Evolutionary conservation across 2,329 filamentous ascomycete species (phyloP).

Genomic region (Aureobasidium sp.): DNA sequence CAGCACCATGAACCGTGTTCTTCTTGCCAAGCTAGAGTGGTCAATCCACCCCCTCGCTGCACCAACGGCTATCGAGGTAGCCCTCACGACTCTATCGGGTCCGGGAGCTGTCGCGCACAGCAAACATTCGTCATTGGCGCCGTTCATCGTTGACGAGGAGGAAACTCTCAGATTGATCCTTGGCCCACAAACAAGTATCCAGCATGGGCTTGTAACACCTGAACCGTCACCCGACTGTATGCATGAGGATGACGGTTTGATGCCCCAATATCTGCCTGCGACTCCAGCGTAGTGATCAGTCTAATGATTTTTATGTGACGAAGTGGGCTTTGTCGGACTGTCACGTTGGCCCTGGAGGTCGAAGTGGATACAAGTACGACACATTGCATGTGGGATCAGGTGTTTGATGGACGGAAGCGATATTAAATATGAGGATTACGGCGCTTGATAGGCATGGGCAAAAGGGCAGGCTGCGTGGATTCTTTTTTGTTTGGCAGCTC

Average conservation of each 20-base stretch:
- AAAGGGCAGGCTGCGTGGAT: background rate
- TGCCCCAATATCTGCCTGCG: background rate
- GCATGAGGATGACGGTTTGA: background rate
- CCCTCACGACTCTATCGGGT: background rate
- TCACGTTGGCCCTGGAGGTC: background rate
- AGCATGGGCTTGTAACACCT: constrained; percentile 10
- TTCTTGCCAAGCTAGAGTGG: constrained; percentile 22
- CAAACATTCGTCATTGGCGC: background rate
- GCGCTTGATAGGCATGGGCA: background rate
- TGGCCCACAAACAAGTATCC: background rate
- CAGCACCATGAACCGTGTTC: constrained; percentile 15
- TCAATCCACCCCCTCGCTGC: constrained; percentile 18
- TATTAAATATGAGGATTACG: background rate
- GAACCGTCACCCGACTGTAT: constrained; percentile 1
- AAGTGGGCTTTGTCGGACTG: background rate
- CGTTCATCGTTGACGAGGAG: background rate
- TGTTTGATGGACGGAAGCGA: background rate
- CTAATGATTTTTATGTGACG: background rate
- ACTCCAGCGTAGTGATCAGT: background rate
- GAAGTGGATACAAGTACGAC: background rate
- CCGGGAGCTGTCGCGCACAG: background rate
- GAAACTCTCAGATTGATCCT: constrained; percentile 7
- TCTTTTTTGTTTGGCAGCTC: background rate
- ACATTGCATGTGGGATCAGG: background rate
- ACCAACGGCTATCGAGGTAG: constrained; percentile 13